Base-by-base conservation (phyloP, 352 stramenopile genomes). In the Pythium periplocum region DNA sequence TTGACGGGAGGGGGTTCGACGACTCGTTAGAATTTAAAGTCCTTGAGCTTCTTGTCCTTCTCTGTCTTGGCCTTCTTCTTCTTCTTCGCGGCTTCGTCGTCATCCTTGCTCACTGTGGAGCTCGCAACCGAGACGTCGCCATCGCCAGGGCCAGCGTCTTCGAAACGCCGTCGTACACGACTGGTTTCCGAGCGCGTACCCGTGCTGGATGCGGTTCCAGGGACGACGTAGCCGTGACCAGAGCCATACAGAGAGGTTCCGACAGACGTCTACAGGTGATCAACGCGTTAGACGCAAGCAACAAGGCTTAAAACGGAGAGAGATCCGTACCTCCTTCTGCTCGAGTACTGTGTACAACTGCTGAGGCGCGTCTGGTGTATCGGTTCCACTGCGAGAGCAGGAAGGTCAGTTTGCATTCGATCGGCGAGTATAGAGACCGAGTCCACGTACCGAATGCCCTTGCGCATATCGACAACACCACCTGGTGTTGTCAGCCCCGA, bases 1-100 rank as follows among this genome's bases (percentile, higher is more conserved):
- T 26, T 26, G 17, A 26, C 17, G 17, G 17, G 17, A 26, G 17
- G 17, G 17, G 17, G 17, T 26, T 26, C 17, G 17, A 26, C 17
- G 17, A 26, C 17, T 26, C 9, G 10, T 62, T 85, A 92, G 61
- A 92, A 92, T 65, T 92, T 92, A 55, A 89, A 92, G 52, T 89
- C 78, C 64, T 91, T 91, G 65, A 83, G 75, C 57, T 87, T 88
- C 66, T 88, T 88, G 65, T 71, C 78, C 68, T 90, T 87, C 48
- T 90, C 75, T 3, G 66, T 79, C 69, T 90, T 87, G 49, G 61
- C 61, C 57, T 80, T 84, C 61, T 87, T 88, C 57, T 86, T 87
- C 67, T 87, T 87, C 52, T 74, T 78, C 33, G 69, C 59, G 2
- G 61, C 65, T 39, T 86, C 74, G 30, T 85, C 73, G 37, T 83